Evolutionary conservation across 495 filamentous ascomycete species (phyloP).

Genomic region (Chlorociboria aeruginascens): DNA sequence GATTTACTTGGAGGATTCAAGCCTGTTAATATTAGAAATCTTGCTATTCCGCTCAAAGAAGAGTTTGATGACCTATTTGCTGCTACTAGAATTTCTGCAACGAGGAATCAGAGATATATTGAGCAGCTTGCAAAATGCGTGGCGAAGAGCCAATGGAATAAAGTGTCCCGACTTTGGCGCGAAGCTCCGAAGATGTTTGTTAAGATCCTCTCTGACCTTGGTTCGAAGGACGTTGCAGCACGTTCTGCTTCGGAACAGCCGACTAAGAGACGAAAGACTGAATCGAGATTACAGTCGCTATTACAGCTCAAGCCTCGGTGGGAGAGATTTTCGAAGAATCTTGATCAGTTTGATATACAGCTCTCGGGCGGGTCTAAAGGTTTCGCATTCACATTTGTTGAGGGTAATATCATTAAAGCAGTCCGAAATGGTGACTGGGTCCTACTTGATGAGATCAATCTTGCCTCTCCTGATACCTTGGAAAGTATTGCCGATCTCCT

Average conservation of each 20-base stretch:
- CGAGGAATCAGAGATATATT: constrained; percentile 77
- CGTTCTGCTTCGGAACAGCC: constrained; percentile 46
- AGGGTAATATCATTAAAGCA: constrained; percentile 88
- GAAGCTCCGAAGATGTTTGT: constrained; percentile 81
- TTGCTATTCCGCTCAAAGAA: constrained; percentile 83
- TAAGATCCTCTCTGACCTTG: constrained; percentile 45
- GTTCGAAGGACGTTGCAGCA: constrained; percentile 19
- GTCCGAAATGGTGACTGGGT: constrained; percentile 95
- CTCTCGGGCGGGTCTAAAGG: constrained; percentile 63
- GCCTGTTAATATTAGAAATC: constrained; percentile 76
- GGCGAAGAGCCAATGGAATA: constrained; percentile 71
- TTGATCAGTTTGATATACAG: constrained; percentile 74
- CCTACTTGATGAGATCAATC: constrained; percentile 93
- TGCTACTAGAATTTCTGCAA: constrained; percentile 65
- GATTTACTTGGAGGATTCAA: constrained; percentile 95
- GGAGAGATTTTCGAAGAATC: constrained; percentile 62
- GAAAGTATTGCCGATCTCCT: constrained; percentile 87
- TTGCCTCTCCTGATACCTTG: constrained; percentile 86
- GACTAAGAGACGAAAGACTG: constrained; percentile 71
- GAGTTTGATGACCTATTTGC: constrained; percentile 85
- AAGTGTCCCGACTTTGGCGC: constrained; percentile 73
- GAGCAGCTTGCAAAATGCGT: constrained; percentile 68
- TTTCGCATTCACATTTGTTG: constrained; percentile 91
- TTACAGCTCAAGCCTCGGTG: constrained; percentile 57
- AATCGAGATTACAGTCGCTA: constrained; percentile 49